Percentiles rank a stretch among this genome's conserved stretches.
phyloP scores from a whole-genome alignment of 2,329 filamentous ascomycete genomes.

The Cadophora gregata region DNA sequence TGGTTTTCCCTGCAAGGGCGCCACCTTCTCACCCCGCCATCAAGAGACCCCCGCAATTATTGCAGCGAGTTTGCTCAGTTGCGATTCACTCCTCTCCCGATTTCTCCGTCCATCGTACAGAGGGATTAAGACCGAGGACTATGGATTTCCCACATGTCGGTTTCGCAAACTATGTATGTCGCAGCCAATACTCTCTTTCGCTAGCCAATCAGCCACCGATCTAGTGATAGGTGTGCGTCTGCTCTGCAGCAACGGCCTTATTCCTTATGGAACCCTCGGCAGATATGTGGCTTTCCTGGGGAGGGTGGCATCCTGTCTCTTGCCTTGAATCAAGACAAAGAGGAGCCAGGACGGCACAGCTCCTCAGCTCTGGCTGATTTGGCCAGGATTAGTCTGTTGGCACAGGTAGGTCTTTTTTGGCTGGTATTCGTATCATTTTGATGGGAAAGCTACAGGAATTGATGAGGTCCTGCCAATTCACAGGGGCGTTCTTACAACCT shows the following conservation, averaged over 20 bases:
- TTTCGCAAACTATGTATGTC: constrained; percentile 13
- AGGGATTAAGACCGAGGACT: background rate
- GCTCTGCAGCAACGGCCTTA: background rate
- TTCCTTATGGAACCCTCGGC: constrained; percentile 8
- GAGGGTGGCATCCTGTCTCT: constrained; percentile 16
- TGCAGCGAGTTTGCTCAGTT: background rate
- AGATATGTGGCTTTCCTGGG: constrained; percentile 22
- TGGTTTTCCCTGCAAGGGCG: background rate
- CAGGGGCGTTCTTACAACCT: background rate
- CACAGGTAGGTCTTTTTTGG: background rate
- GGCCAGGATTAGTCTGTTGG: background rate
- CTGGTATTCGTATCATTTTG: background rate
- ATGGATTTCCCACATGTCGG: background rate
- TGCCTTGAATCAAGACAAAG: constrained; percentile 9
- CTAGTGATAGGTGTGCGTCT: constrained; percentile 11
- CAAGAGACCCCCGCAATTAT: background rate
- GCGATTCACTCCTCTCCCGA: background rate
- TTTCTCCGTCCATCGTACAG: constrained; percentile 1
- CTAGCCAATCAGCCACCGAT: constrained; percentile 13
- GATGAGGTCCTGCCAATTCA: background rate
- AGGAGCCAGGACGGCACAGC: constrained; percentile 5
- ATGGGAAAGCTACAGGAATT: background rate
- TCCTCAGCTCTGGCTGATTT: background rate
- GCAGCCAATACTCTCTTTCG: background rate
- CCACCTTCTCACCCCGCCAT: background rate